phyloP scores from a whole-genome alignment of 1,139 yeast species.

The Suhomyces taliae region DNA sequence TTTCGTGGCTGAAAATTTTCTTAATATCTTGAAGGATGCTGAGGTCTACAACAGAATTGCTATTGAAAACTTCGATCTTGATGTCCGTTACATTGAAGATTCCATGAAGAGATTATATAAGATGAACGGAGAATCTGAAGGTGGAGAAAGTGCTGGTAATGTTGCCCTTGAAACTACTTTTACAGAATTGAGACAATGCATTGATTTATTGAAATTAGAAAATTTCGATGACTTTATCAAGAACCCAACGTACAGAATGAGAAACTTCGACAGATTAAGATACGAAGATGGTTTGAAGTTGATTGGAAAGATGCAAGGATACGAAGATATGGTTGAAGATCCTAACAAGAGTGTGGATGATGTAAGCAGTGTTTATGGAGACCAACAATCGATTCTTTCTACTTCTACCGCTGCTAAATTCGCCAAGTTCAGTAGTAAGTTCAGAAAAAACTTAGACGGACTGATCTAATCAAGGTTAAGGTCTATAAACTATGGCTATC shows the following conservation, averaged over 20 bases:
- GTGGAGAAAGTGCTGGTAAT: conserved; percentile 19
- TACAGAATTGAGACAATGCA: conserved; percentile 46
- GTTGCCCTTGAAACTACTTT: conserved; percentile 48
- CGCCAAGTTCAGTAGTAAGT: conserved; percentile 43
- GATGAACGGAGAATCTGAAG: conserved; percentile 21
- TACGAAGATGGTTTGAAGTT: conserved; percentile 43
- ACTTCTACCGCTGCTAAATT: conserved; percentile 39
- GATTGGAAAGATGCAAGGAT: conserved; percentile 36
- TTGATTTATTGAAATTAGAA: conserved; percentile 41
- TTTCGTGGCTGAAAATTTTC: conserved; percentile 71
- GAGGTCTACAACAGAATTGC: conserved; percentile 37
- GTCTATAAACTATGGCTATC: not conserved
- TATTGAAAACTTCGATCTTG: conserved; percentile 46
- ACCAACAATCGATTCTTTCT: conserved; percentile 28
- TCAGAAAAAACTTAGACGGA: conserved; percentile 21
- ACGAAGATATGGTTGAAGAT: conserved; percentile 7
- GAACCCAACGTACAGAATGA: conserved; percentile 41
- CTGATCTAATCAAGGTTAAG: not conserved
- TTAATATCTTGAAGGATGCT: conserved; percentile 57
- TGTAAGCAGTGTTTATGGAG: conserved; percentile 20
- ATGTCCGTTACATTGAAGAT: conserved; percentile 40
- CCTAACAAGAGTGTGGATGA: conserved; percentile 15
- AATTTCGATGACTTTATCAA: conserved; percentile 41
- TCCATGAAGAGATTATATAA: conserved; percentile 37
- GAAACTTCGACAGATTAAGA: conserved; percentile 43